phyloP scores from a whole-genome alignment of 140 eudicot genomes.

The Bidens hawaiensis region DNA sequence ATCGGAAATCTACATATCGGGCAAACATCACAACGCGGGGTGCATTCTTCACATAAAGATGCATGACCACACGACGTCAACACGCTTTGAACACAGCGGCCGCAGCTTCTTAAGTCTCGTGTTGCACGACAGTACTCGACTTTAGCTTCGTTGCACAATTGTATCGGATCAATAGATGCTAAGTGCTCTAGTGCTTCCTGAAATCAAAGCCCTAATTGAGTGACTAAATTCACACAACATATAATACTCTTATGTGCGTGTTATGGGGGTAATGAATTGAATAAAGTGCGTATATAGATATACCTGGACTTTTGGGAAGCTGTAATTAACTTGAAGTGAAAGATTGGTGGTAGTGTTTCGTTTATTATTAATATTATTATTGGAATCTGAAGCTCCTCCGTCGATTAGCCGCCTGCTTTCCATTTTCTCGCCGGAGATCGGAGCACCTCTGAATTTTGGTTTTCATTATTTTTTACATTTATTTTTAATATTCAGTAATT shows the following conservation, averaged over 20 bases:
- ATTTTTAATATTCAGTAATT: too few species aligned
- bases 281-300: background rate
- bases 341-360: conserved; percentile 20
- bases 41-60: conserved; percentile 86
- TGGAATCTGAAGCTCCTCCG: conserved; percentile 33
- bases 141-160: conserved; percentile 86
- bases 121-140: conserved; percentile 98
- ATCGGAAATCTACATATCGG: conserved; percentile 77
- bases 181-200: conserved; percentile 81
- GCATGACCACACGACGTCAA: conserved; percentile 87
- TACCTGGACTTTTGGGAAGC: conserved; percentile 49
- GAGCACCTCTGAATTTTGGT: conserved; percentile 24
- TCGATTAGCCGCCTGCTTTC: conserved; percentile 23
- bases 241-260: background rate
- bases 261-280: background rate
- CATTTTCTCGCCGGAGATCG: conserved; percentile 25
- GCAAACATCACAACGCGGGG: conserved; percentile 87
- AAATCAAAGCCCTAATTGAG: conserved; percentile 27
- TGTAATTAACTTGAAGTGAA: conserved; percentile 45
- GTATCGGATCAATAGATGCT: conserved; percentile 77
- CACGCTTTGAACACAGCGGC: conserved; percentile 73
- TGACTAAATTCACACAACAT: conserved; percentile 12
- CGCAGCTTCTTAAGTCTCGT: conserved; percentile 92
- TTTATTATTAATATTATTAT: too few species aligned
- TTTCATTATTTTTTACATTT: conserved; percentile 22